Evolutionary conservation across 2,329 filamentous ascomycete genomes (phyloP), one percentile per base, ranked within the genome.

Genomic region (Dactylellina cionopaga): DNA sequence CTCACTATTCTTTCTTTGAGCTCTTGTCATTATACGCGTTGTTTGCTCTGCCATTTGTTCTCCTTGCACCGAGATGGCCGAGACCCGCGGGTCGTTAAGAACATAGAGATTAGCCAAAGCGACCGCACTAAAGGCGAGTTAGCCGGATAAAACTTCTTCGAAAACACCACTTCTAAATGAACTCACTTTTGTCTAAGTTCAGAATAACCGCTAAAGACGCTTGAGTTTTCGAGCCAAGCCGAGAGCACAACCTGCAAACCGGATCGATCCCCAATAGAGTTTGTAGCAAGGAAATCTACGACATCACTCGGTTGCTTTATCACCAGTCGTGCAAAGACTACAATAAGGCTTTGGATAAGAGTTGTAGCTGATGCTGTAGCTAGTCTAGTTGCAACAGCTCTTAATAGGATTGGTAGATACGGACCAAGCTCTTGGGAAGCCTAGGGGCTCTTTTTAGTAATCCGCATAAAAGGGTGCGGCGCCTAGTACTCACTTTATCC

Each of bases 161-260:
- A 55, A 15, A 19, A n/a, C 29, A 60, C 46, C 44, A n/a, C 6
- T 17, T 43, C n/a, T n/a, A n/a, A n/a, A 13, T 11, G 5, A 29
- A 46, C 88, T 80, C 83, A 93, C 91, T 98, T 99, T 80, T 97
- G 92, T 76, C 93, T 88, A 77, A 98, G 98, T 80, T 97, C 94
- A 77, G 98, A 93, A 77, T 97, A 99, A 10, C 95, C 95, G n/a
- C 92, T 92, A 81, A 99, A 99, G 80, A 90, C 96, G 80, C 96
- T 87, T 2, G 92, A 96, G 81, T 98, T 96, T 82, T 98, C 95
- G 0, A 99, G 84, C 95, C 95, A 99, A 81, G 98, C 97, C 81
- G 89, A 86, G 75, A 98, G 83, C 2, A 99, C 95, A 22, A 97
- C 89, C 75, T 93, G 88, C 5, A 99, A 83, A n/a, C 93, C 95